Percentiles rank a stretch among this genome's conserved stretches.
These are phyloP conservation scores for Golubevia pallescens DNA, from an alignment of 1,284 basidiomycete genomes.

Conservation along the genomic window DNA sequence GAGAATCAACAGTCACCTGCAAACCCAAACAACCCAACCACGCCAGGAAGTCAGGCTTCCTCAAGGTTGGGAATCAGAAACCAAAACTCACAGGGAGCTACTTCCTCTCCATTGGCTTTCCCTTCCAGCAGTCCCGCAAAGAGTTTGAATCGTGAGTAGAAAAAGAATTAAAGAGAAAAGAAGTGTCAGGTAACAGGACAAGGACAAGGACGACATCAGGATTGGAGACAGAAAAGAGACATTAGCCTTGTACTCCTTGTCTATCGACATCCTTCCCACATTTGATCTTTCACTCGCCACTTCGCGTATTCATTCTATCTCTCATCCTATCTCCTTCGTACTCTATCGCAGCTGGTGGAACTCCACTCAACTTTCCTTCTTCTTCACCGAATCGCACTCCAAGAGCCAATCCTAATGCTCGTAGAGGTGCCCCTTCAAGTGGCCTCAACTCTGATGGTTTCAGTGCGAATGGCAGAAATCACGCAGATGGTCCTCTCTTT, in stretches of 20 bases:
- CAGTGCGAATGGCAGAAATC: slow-evolving; percentile 17
- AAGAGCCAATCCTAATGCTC: slow-evolving; percentile 28
- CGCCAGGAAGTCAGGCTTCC: no score
- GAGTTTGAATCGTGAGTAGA: slow-evolving; percentile 19
- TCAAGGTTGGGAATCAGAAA: no score
- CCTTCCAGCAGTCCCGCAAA: slow-evolving; percentile 54
- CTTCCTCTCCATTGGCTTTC: slow-evolving; percentile 45
- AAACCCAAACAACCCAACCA: no score
- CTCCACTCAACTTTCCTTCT: slow-evolving; percentile 52
- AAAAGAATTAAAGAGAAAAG: neutral
- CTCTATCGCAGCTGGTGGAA: slow-evolving; percentile 1
- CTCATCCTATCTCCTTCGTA: neutral
- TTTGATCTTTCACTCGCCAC: neutral
- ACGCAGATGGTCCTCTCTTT: slow-evolving; percentile 50
- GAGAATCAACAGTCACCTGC: no score
- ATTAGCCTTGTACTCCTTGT: neutral
- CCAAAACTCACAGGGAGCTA: neutral
- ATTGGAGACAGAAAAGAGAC: neutral
- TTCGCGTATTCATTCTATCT: neutral
- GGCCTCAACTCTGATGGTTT: slow-evolving; percentile 13
- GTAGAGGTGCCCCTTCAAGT: slow-evolving; percentile 26
- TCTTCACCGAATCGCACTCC: slow-evolving; percentile 47
- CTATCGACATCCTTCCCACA: neutral
- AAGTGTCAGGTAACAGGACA: slow-evolving; percentile 17
- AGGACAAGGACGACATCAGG: slow-evolving; percentile 17